Conservation (phyloP, 441 rosid species). For the Mallotus repandus region DNA sequence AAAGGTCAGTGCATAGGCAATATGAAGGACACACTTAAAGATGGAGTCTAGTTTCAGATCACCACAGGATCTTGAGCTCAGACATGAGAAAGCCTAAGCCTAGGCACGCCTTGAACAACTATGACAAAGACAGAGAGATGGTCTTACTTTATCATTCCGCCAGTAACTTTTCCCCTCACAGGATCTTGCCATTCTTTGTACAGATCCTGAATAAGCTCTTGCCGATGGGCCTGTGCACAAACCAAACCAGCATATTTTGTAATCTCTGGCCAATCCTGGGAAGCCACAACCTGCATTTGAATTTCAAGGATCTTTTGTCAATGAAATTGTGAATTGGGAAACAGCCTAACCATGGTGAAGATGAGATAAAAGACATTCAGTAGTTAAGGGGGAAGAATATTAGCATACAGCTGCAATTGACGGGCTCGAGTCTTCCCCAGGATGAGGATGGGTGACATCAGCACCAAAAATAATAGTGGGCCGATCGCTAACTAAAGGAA, state of each 20-base stretch:
- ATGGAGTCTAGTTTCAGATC: not conserved
- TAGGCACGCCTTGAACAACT: not conserved
- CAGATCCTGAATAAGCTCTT: conserved; percentile 91
- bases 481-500: conserved; percentile 85
- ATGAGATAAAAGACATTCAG: conserved; percentile 5
- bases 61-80: not conserved
- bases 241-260: conserved; percentile 93
- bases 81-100: too few relatives aligned
- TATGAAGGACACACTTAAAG: not conserved
- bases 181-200: conserved; percentile 90
- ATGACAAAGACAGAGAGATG: not conserved
- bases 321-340: not conserved
- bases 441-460: conserved; percentile 98
- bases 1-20: not conserved
- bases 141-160: conserved; percentile 95
- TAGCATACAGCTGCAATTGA: conserved; percentile 90
- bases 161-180: conserved; percentile 69
- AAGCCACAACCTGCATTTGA: conserved; percentile 78
- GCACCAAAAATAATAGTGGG: conserved; percentile 97
- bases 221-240: conserved; percentile 94
- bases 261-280: conserved; percentile 97
- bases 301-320: not conserved
- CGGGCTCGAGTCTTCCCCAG: conserved; percentile 97
- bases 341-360: not conserved
- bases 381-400: conserved; percentile 3